Percentiles rank a stretch among this genome's conserved stretches.
Evolutionary conservation across 2,329 filamentous ascomycete genomes (phyloP).

Genomic region (Trichothecium sympodiale): DNA sequence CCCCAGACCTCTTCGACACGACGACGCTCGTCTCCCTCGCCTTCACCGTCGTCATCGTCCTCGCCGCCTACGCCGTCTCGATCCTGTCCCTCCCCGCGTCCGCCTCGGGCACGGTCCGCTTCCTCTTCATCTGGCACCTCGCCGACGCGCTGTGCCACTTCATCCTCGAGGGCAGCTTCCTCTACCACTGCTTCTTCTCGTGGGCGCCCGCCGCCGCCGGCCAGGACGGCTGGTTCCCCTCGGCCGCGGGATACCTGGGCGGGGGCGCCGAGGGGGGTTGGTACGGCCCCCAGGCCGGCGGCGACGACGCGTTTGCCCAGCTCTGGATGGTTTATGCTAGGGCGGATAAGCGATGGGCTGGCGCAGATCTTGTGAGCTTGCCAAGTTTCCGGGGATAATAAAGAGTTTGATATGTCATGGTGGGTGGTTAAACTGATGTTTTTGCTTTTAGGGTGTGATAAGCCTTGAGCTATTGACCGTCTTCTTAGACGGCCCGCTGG

Average conservation of each 20-base stretch:
- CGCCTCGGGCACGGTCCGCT: constrained; percentile 40
- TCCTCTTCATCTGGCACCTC: constrained; percentile 89
- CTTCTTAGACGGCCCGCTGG: constrained; percentile 48
- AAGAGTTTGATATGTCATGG: too few relatives aligned
- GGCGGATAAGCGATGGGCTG: constrained; percentile 53
- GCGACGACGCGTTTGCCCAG: constrained; percentile 41
- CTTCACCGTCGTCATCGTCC: constrained; percentile 40
- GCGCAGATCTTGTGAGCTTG: constrained; percentile 38
- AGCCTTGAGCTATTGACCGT: constrained; percentile 57
- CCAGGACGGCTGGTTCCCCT: constrained; percentile 28
- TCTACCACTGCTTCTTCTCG: constrained; percentile 87
- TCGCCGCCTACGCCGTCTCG: constrained; percentile 38
- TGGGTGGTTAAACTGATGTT: too few relatives aligned
- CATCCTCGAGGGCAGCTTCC: constrained; percentile 79
- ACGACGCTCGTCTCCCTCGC: constrained; percentile 49
- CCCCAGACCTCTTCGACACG: constrained; percentile 46
- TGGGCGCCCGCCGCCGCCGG: constrained; percentile 24
- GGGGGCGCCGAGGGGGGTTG: constrained; percentile 27
- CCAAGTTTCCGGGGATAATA: too few relatives aligned
- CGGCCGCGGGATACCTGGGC: constrained; percentile 42
- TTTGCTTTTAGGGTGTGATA: constrained; percentile 29
- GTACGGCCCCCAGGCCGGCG: constrained; percentile 47
- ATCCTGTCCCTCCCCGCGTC: constrained; percentile 29
- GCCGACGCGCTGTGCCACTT: constrained; percentile 90
- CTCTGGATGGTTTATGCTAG: constrained; percentile 61